phyloP scores from a whole-genome alignment of 768 basidiomycete genomes.

The Cyclocybe cylindracea region DNA sequence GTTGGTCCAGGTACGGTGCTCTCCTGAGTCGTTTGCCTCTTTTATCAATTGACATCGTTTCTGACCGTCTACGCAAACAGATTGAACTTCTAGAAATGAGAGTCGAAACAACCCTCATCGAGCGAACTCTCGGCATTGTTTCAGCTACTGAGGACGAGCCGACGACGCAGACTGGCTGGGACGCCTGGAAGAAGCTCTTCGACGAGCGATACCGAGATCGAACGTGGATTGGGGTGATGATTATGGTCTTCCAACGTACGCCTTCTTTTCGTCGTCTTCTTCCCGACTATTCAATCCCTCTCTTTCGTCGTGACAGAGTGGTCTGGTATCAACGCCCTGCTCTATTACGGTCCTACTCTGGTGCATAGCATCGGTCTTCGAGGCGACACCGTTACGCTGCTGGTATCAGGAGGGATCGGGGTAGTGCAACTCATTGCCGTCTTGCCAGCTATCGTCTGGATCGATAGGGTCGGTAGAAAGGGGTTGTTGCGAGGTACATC shows the following conservation, averaged over 20 bases:
- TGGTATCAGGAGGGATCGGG: constrained; percentile 80
- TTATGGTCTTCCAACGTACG: constrained; percentile 86
- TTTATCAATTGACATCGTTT: not conserved
- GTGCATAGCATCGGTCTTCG: constrained; percentile 63
- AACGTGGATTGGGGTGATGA: constrained; percentile 68
- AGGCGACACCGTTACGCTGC: constrained; percentile 57
- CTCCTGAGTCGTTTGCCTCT: not conserved
- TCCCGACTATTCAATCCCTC: not conserved
- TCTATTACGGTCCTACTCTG: constrained; percentile 81
- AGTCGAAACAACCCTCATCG: constrained; percentile 59
- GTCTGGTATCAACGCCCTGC: constrained; percentile 83
- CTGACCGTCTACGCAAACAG: constrained; percentile 27
- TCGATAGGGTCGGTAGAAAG: constrained; percentile 66
- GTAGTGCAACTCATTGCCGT: constrained; percentile 79
- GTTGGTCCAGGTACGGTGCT: constrained; percentile 36
- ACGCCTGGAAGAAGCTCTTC: constrained; percentile 60
- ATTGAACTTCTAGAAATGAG: constrained; percentile 79
- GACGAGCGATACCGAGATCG: constrained; percentile 52
- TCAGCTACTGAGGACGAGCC: constrained; percentile 7
- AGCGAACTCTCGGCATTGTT: constrained; percentile 28
- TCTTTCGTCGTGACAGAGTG: constrained; percentile 54
- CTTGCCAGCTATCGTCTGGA: constrained; percentile 68
- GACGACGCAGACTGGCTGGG: constrained; percentile 29
- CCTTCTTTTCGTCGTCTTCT: constrained; percentile 6
- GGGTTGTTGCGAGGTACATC: constrained; percentile 54